These are phyloP conservation scores for Leccinellum albellum DNA, from an alignment of 768 basidiomycete genomes.

Conservation along the genomic window DNA sequence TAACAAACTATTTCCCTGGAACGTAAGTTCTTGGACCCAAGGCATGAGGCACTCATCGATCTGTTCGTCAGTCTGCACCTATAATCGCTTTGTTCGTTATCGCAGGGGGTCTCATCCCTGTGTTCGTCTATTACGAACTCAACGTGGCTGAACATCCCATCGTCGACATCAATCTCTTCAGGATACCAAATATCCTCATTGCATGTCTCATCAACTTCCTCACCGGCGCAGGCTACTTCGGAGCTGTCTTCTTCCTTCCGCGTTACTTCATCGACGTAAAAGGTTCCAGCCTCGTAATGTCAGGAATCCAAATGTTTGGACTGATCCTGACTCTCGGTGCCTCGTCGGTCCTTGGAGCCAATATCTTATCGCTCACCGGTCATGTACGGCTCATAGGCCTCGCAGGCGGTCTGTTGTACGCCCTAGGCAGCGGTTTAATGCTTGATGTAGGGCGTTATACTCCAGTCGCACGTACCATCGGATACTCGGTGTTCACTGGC, in stretches of 20 bases:
- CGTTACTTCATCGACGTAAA: constrained; percentile 38
- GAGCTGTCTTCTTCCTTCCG: constrained; percentile 36
- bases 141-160: constrained; percentile 31
- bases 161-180: constrained; percentile 33
- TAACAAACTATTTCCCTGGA: constrained; percentile 35
- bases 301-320: constrained; percentile 36
- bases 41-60: constrained; percentile 1
- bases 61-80: constrained; percentile 22
- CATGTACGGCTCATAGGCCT: constrained; percentile 30
- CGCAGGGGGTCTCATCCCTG: constrained; percentile 30
- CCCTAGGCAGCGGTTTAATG: constrained; percentile 32
- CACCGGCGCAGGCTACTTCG: constrained; percentile 37
- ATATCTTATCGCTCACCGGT: constrained; percentile 31
- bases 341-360: constrained; percentile 34
- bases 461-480: constrained; percentile 26
- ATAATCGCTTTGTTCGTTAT: constrained; percentile 29
- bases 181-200: constrained; percentile 33
- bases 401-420: constrained; percentile 30
- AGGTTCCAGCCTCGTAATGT: constrained; percentile 29
- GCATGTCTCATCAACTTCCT: constrained; percentile 37
- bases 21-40: constrained; percentile 19
- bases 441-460: constrained; percentile 30
- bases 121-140: constrained; percentile 35
- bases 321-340: constrained; percentile 32
- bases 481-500: constrained; percentile 31